Conservation (phyloP, 805 yeast genomes). For the Metschnikowia reukaufii region DNA sequence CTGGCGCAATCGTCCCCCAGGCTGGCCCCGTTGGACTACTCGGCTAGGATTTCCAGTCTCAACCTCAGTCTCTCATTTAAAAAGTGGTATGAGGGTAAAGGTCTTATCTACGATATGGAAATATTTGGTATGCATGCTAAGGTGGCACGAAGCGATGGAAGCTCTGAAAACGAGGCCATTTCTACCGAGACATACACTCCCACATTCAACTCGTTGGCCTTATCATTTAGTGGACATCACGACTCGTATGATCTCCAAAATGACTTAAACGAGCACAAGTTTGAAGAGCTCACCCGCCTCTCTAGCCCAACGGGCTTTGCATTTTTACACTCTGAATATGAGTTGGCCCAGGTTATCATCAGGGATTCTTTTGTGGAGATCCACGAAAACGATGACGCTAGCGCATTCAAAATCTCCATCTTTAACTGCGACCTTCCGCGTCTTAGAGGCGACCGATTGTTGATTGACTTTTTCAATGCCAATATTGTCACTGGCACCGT, state of each 20-base stretch:
- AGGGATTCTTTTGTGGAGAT: slow-evolving; percentile 51
- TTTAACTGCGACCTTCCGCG: slow-evolving; percentile 67
- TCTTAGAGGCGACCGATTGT: slow-evolving; percentile 55
- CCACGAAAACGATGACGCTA: slow-evolving; percentile 21
- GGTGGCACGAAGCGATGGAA: slow-evolving; percentile 12
- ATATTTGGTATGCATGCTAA: slow-evolving; percentile 49
- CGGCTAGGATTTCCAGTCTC: slow-evolving; percentile 42
- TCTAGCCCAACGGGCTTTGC: slow-evolving; percentile 1
- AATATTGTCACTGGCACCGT: slow-evolving; percentile 70
- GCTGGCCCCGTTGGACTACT: slow-evolving; percentile 24
- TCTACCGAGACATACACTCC: slow-evolving; percentile 29
- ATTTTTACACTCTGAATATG: slow-evolving; percentile 34
- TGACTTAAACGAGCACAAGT: slow-evolving; percentile 28
- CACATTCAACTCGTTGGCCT: slow-evolving; percentile 26
- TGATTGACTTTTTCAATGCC: slow-evolving; percentile 69
- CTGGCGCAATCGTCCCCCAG: slow-evolving; percentile 13
- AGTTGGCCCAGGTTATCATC: slow-evolving; percentile 42
- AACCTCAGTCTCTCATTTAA: slow-evolving; percentile 48
- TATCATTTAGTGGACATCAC: slow-evolving; percentile 25
- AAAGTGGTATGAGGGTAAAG: slow-evolving; percentile 58
- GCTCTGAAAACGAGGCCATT: slow-evolving; percentile 2
- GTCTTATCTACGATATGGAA: slow-evolving; percentile 50
- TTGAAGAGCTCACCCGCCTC: slow-evolving; percentile 16
- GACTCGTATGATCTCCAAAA: slow-evolving; percentile 34
- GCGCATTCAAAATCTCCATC: slow-evolving; percentile 47